Percentiles rank a stretch among this genome's conserved stretches.
Evolutionary conservation across 768 basidiomycete species (phyloP).

Genomic region (Amanita polypyramis): DNA sequence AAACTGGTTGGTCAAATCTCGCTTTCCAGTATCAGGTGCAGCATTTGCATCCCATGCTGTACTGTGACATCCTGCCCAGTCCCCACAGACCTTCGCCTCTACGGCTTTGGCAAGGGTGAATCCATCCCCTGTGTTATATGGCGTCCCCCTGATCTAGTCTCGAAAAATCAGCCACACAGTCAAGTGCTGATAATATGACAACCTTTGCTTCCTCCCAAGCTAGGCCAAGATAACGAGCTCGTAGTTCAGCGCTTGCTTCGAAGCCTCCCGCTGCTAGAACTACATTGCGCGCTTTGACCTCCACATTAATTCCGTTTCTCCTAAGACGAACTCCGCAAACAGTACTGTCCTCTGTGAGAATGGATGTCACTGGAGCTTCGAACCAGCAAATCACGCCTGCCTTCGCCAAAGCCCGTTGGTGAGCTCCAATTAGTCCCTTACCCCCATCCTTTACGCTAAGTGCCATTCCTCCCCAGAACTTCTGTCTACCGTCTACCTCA

Average conservation of each 20-base stretch:
- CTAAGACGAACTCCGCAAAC: slow-evolving; percentile 38
- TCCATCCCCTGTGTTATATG: slow-evolving; percentile 61
- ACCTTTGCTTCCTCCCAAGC: slow-evolving; percentile 52
- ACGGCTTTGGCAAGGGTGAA: slow-evolving; percentile 38
- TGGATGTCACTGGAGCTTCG: slow-evolving; percentile 33
- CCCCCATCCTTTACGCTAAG: slow-evolving; percentile 55
- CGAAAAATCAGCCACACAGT: not conserved
- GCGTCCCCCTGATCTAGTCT: slow-evolving; percentile 54
- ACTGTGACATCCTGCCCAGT: slow-evolving; percentile 63
- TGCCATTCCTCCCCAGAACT: slow-evolving; percentile 64
- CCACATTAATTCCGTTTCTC: slow-evolving; percentile 23
- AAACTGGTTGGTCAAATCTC: slow-evolving; percentile 54
- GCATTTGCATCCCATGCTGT: slow-evolving; percentile 66
- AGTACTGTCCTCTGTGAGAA: slow-evolving; percentile 25
- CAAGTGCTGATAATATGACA: slow-evolving; percentile 8
- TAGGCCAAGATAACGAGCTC: slow-evolving; percentile 43
- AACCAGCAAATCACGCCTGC: slow-evolving; percentile 51
- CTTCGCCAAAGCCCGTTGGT: slow-evolving; percentile 35
- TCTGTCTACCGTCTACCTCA: slow-evolving; percentile 47
- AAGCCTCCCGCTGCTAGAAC: slow-evolving; percentile 61
- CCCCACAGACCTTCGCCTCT: slow-evolving; percentile 49
- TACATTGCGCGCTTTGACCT: slow-evolving; percentile 33
- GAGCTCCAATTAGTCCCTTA: slow-evolving; percentile 53
- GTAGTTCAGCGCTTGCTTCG: slow-evolving; percentile 43
- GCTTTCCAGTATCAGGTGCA: slow-evolving; percentile 36